phyloP scores from a whole-genome alignment of 2,329 filamentous ascomycete species.

The Phaeosphaeria sp. region DNA sequence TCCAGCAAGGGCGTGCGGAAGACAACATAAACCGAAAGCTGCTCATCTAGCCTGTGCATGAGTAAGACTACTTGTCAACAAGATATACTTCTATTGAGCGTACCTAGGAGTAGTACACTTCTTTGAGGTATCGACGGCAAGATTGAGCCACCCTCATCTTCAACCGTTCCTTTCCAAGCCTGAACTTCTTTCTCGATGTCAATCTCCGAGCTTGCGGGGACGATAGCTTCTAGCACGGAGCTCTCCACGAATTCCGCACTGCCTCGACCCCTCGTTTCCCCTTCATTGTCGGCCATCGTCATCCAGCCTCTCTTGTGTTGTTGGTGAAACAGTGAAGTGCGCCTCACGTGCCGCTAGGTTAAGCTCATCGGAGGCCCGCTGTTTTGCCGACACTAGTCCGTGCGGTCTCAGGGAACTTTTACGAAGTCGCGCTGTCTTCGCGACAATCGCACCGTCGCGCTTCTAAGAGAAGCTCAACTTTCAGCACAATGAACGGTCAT shows the following conservation, averaged over 20 bases:
- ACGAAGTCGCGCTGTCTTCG: not conserved
- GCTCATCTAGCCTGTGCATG: conserved; percentile 71
- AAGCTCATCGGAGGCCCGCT: not conserved
- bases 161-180: conserved; percentile 53
- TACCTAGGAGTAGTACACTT: conserved; percentile 75
- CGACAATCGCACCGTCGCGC: not conserved
- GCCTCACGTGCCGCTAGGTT: not conserved
- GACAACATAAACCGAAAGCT: conserved; percentile 71
- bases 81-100: conserved; percentile 29
- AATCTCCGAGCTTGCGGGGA: conserved; percentile 45
- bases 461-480: not conserved
- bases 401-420: conserved; percentile 11
- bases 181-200: conserved; percentile 49
- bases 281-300: conserved; percentile 26
- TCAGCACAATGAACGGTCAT: conserved; percentile 64
- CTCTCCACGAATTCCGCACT: conserved; percentile 48
- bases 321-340: conserved; percentile 5
- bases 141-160: conserved; percentile 54
- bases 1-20: conserved; percentile 69
- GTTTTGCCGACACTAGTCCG: conserved; percentile 6
- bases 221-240: conserved; percentile 48
- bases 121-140: conserved; percentile 67
- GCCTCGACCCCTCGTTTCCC: conserved; percentile 32
- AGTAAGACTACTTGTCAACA: conserved; percentile 51
- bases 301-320: not conserved